phyloP scores from a whole-genome alignment of 1,139 yeast genomes.

The Pichia sp. region DNA sequence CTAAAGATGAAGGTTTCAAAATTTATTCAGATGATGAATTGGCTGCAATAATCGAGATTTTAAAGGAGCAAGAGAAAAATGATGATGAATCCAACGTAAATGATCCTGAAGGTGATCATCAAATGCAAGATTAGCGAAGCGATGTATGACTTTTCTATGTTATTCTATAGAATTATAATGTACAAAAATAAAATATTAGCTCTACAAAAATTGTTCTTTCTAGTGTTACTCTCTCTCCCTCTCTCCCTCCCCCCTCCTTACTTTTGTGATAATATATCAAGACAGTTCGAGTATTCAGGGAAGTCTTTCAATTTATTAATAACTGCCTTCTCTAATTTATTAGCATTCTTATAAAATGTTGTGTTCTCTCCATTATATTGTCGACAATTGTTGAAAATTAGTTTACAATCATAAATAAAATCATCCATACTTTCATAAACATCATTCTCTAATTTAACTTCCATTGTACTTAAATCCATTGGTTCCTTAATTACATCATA shows the following conservation, averaged over 20 bases:
- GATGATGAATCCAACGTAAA: background rate
- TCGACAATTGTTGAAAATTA: conserved; percentile 86
- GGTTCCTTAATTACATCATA: conserved; percentile 96
- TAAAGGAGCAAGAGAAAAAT: conserved; percentile 59
- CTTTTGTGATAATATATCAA: conserved; percentile 30
- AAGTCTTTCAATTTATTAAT: conserved; percentile 73
- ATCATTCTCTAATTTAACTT: conserved; percentile 83
- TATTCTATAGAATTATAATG: too few species aligned
- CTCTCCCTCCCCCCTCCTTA: background rate
- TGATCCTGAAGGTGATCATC: conserved; percentile 33
- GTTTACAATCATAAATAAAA: conserved; percentile 78
- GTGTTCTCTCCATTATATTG: conserved; percentile 84
- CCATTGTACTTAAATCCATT: conserved; percentile 98
- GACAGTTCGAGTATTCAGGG: conserved; percentile 58
- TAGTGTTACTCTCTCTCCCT: background rate
- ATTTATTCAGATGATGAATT: conserved; percentile 81
- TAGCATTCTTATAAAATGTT: conserved; percentile 86
- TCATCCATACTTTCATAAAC: conserved; percentile 87
- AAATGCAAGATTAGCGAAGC: conserved; percentile 9
- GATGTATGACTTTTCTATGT: too few species aligned
- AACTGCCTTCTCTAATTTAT: conserved; percentile 83
- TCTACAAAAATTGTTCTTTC: too few species aligned
- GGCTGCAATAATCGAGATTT: conserved; percentile 65
- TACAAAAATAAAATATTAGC: too few species aligned
- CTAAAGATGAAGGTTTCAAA: conserved; percentile 78